Evolutionary conservation across 1,284 basidiomycete genomes (phyloP).

Genomic region (Caloboletus firmus): DNA sequence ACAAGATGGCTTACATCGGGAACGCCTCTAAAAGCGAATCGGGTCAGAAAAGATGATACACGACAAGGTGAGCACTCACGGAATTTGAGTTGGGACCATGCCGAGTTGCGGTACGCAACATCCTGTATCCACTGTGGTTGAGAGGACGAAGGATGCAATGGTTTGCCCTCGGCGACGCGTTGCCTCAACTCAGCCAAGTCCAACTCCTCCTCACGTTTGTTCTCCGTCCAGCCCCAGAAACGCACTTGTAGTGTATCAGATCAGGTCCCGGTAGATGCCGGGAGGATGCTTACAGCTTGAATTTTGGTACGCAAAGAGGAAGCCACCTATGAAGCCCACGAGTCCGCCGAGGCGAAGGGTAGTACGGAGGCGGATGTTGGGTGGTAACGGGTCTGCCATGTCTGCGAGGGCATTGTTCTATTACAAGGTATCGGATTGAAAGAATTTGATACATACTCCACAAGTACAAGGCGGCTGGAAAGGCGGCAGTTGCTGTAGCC

Average conservation of each 20-base stretch:
- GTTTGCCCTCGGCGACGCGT: slow-evolving; percentile 70
- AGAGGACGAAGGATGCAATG: slow-evolving; percentile 81
- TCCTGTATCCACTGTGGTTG: slow-evolving; percentile 89
- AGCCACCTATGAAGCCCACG: slow-evolving; percentile 83
- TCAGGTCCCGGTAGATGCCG: slow-evolving; percentile 11
- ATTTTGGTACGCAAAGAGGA: slow-evolving; percentile 91
- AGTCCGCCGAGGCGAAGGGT: slow-evolving; percentile 40
- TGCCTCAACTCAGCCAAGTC: slow-evolving; percentile 79
- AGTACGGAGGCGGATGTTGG: slow-evolving; percentile 34
- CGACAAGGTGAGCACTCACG: slow-evolving; percentile 53
- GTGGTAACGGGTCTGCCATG: slow-evolving; percentile 43
- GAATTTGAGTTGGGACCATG: slow-evolving; percentile 90
- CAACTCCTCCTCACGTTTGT: slow-evolving; percentile 75
- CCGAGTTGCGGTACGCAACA: slow-evolving; percentile 87
- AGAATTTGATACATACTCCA: slow-evolving; percentile 55
- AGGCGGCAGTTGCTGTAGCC: slow-evolving; percentile 79
- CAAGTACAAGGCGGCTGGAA: slow-evolving; percentile 72
- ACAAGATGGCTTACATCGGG: slow-evolving; percentile 54
- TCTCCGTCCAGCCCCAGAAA: slow-evolving; percentile 97
- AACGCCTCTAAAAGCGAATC: slow-evolving; percentile 50
- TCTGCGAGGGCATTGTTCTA: slow-evolving; percentile 36
- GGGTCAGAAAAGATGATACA: slow-evolving; percentile 4
- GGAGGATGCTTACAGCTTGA: slow-evolving; percentile 67
- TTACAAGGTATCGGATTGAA: slow-evolving; percentile 6
- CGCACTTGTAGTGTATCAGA: slow-evolving; percentile 54